Percentiles rank a stretch among this genome's conserved stretches.
These are phyloP conservation scores for Argentina anserina DNA, from an alignment of 306 rosid genomes.

Conservation along the genomic window DNA sequence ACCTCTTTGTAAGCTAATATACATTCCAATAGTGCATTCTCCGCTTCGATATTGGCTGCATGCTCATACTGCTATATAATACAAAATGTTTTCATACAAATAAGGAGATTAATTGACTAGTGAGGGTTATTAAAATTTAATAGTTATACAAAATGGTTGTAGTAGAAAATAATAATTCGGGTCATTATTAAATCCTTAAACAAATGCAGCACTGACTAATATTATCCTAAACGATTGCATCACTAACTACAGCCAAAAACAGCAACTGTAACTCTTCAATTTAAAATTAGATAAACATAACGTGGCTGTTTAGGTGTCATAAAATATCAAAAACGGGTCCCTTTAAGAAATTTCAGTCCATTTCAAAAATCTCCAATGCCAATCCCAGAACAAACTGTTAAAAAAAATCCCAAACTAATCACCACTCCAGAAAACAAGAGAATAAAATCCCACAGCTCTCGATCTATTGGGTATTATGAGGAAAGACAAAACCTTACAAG, in stretches of 20 bases:
- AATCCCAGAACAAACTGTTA: background rate
- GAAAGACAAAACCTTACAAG: background rate
- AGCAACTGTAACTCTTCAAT: background rate
- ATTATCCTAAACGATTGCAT: too few species aligned
- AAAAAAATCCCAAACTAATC: background rate
- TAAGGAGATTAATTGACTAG: background rate
- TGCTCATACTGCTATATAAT: conserved; percentile 40
- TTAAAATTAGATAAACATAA: background rate
- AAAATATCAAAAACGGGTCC: background rate
- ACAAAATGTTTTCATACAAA: background rate
- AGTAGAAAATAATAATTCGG: background rate
- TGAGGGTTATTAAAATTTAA: background rate
- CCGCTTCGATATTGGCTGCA: conserved; percentile 36
- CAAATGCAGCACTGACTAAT: background rate
- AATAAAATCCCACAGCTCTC: background rate
- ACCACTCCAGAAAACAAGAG: background rate
- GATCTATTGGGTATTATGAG: background rate
- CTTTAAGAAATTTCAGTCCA: background rate
- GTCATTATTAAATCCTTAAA: background rate
- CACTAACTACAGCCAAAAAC: background rate
- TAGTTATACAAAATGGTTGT: background rate
- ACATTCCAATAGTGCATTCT: conserved; percentile 53
- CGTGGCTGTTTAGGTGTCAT: background rate
- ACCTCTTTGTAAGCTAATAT: conserved; percentile 70
- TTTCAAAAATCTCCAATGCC: background rate